These are phyloP conservation scores for Dendrocalamus latiflorus DNA, from an alignment of 202 grass and related monocot genomes.

Conservation along the genomic window DNA sequence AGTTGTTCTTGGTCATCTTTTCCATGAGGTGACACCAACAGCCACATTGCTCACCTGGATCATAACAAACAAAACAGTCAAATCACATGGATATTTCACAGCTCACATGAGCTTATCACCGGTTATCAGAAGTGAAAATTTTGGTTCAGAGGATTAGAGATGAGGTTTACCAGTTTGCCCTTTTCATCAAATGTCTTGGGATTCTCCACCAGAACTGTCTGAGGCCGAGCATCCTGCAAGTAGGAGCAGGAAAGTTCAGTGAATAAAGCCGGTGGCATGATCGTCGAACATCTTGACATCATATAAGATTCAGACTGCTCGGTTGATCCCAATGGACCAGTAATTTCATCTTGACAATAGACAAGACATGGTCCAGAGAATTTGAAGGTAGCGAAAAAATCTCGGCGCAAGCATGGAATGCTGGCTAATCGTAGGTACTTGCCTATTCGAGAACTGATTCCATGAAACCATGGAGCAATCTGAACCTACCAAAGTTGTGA, in stretches of 20 bases:
- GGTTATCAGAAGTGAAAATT: background rate
- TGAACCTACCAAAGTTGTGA: constrained; percentile 35
- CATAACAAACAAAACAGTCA: constrained; percentile 2
- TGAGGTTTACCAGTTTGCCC: constrained; percentile 54
- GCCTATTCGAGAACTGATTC: constrained; percentile 34
- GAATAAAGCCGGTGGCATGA: too few relatives aligned
- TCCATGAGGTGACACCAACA: constrained; percentile 60
- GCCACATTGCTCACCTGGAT: constrained; percentile 59
- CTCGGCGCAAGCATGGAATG: background rate
- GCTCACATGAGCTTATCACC: background rate
- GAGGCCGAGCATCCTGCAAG: constrained; percentile 43
- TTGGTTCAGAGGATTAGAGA: background rate
- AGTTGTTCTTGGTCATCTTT: constrained; percentile 49
- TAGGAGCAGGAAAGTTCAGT: constrained; percentile 13
- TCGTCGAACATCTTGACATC: too few relatives aligned
- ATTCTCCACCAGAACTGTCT: constrained; percentile 76
- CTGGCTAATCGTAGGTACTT: constrained; percentile 31
- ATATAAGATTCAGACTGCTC: constrained; percentile 2
- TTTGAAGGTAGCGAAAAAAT: background rate
- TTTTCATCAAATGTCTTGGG: constrained; percentile 65
- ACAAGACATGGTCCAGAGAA: constrained; percentile 2
- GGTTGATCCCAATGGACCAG: background rate
- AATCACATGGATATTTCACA: background rate
- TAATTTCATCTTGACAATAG: background rate
- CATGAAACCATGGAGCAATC: constrained; percentile 25